Conservation (phyloP, 2,329 filamentous ascomycete species). For the Pezizomycotina sp. region DNA sequence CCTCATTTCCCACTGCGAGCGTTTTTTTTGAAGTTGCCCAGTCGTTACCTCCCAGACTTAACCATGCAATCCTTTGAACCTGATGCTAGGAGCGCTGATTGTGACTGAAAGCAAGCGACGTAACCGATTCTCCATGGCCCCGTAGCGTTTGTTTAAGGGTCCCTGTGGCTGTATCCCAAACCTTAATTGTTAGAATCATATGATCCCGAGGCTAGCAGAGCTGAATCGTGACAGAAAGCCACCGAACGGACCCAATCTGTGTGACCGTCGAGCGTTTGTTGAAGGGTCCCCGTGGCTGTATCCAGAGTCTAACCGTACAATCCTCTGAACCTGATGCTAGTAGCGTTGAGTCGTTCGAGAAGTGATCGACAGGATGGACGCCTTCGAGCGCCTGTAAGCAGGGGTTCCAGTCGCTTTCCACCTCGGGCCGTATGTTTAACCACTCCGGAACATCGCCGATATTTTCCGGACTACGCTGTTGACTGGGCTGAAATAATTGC, state of each 20-base stretch:
- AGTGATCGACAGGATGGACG: no score
- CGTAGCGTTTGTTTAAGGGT: no score
- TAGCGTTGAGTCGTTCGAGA: no score
- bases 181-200: no score
- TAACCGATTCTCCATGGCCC: no score
- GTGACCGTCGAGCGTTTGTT: background rate
- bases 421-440: background rate
- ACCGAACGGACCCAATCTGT: background rate
- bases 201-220: no score
- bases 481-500: constrained; percentile 3
- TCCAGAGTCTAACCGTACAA: constrained; percentile 2
- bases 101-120: no score
- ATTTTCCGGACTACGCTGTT: constrained; percentile 5
- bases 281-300: background rate
- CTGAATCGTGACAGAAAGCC: constrained; percentile 3
- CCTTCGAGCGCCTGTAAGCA: constrained; percentile 3
- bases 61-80: background rate
- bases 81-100: no score
- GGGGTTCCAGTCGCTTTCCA: background rate
- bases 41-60: background rate
- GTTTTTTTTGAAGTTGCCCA: background rate
- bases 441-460: background rate
- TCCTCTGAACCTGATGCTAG: background rate
- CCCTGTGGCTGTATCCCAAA: no score
- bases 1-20: background rate